Conservation (phyloP, 2,329 filamentous ascomycete species). For the Ciborinia camelliae region DNA sequence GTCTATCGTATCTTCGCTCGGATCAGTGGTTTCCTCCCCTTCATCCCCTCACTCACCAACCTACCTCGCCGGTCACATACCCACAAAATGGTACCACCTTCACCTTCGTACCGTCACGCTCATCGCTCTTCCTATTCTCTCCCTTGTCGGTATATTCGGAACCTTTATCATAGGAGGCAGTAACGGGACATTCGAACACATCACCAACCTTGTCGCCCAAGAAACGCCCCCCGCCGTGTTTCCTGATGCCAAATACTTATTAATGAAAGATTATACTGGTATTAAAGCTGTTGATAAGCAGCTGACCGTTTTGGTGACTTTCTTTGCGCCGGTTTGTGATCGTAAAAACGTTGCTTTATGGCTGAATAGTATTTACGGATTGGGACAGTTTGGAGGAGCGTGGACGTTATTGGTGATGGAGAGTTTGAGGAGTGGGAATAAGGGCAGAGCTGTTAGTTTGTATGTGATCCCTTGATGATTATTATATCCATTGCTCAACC, state of each 20-base stretch:
- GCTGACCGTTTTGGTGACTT: slow-evolving; percentile 28
- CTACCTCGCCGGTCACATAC: slow-evolving; percentile 11
- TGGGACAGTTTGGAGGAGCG: slow-evolving; percentile 33
- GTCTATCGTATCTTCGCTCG: slow-evolving; percentile 17
- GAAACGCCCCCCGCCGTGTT: slow-evolving; percentile 20
- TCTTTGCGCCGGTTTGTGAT: slow-evolving; percentile 32
- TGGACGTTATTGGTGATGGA: slow-evolving; percentile 42
- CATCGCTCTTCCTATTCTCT: slow-evolving; percentile 27
- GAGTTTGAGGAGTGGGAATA: slow-evolving; percentile 44
- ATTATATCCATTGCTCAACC: too few species aligned
- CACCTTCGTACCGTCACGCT: slow-evolving; percentile 25
- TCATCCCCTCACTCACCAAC: slow-evolving; percentile 9
- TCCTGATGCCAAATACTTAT: slow-evolving; percentile 22
- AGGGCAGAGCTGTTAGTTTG: slow-evolving; percentile 42
- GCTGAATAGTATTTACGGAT: slow-evolving; percentile 28
- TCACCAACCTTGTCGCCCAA: slow-evolving; percentile 20
- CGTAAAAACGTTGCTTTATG: slow-evolving; percentile 21
- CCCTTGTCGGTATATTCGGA: slow-evolving; percentile 22
- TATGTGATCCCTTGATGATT: slow-evolving; percentile 36
- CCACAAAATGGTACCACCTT: slow-evolving; percentile 21
- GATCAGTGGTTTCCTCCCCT: slow-evolving; percentile 8
- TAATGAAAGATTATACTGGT: slow-evolving; percentile 30
- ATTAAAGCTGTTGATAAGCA: slow-evolving; percentile 28
- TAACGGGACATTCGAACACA: slow-evolving; percentile 28
- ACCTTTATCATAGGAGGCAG: slow-evolving; percentile 22